Evolutionary conservation across 495 filamentous ascomycete species (phyloP).

Genomic region (Penicillium daleae): DNA sequence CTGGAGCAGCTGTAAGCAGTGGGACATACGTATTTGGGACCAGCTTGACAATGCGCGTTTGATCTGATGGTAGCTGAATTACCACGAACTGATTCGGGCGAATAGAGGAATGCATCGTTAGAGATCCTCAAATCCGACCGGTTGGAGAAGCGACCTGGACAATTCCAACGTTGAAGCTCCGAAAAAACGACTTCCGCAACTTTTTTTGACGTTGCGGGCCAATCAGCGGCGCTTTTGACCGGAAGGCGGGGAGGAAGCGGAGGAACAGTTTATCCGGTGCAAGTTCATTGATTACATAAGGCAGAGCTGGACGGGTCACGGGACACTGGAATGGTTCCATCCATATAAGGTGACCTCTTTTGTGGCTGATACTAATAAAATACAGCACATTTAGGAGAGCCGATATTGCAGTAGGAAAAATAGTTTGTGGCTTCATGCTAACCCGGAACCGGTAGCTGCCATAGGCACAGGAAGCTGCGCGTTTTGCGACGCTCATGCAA

Average conservation of each 20-base stretch:
- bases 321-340: too few species aligned
- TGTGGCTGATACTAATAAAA: too few species aligned
- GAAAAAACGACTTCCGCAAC: not conserved
- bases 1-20: not conserved
- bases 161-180: slow-evolving; percentile 1
- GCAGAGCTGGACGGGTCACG: too few species aligned
- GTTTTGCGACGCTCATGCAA: too few species aligned
- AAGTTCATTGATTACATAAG: not conserved
- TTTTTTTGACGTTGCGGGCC: not conserved
- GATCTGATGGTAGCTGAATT: slow-evolving; percentile 69
- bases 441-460: too few species aligned
- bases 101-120: slow-evolving; percentile 55
- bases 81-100: slow-evolving; percentile 65
- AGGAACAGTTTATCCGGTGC: not conserved
- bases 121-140: not conserved
- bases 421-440: too few species aligned
- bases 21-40: slow-evolving; percentile 74
- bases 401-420: too few species aligned
- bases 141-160: not conserved
- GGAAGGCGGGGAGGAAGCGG: not conserved
- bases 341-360: too few species aligned
- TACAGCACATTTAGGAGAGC: too few species aligned
- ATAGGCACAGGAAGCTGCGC: too few species aligned
- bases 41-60: slow-evolving; percentile 65
- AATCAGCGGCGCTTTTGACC: not conserved